Conservation (phyloP, 805 yeast species). For the Myxozyma neotropica region DNA sequence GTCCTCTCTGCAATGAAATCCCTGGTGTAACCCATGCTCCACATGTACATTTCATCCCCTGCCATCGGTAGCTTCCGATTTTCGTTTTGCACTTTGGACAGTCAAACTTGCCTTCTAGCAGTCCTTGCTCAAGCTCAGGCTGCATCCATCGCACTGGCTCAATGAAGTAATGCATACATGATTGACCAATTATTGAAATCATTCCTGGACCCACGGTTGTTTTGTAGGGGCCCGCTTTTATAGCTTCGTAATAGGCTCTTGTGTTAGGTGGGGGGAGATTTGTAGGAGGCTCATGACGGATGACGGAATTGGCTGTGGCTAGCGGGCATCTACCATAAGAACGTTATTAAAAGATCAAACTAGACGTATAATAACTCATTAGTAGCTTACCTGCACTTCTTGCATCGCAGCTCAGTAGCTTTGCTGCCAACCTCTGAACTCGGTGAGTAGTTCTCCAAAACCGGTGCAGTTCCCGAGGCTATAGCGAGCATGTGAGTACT, state of each 20-base stretch:
- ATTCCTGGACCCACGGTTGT: constrained; percentile 29
- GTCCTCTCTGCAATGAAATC: constrained; percentile 74
- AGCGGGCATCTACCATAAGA: constrained; percentile 70
- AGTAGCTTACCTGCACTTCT: constrained; percentile 65
- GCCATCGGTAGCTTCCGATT: constrained; percentile 93
- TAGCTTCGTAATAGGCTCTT: constrained; percentile 10
- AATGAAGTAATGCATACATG: constrained; percentile 81
- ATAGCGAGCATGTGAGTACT: neutral
- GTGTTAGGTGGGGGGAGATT: constrained; percentile 3
- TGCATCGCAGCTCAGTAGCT: constrained; percentile 60
- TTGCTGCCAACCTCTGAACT: constrained; percentile 15
- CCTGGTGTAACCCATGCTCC: constrained; percentile 97
- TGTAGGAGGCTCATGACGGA: constrained; percentile 51
- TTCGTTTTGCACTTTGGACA: constrained; percentile 86
- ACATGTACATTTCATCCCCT: constrained; percentile 90
- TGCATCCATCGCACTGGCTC: constrained; percentile 96
- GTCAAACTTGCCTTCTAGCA: constrained; percentile 79
- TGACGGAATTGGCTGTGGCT: constrained; percentile 64
- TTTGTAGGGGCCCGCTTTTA: constrained; percentile 5
- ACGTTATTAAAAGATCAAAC: constrained; percentile 33
- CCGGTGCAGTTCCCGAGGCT: constrained; percentile 37
- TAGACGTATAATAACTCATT: neutral
- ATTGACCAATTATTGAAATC: constrained; percentile 35
- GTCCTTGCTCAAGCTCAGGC: constrained; percentile 68
- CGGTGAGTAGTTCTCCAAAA: constrained; percentile 47